Evolutionary conservation across 148 eudicot genomes (phyloP).

Genomic region (Chenopodium album): DNA sequence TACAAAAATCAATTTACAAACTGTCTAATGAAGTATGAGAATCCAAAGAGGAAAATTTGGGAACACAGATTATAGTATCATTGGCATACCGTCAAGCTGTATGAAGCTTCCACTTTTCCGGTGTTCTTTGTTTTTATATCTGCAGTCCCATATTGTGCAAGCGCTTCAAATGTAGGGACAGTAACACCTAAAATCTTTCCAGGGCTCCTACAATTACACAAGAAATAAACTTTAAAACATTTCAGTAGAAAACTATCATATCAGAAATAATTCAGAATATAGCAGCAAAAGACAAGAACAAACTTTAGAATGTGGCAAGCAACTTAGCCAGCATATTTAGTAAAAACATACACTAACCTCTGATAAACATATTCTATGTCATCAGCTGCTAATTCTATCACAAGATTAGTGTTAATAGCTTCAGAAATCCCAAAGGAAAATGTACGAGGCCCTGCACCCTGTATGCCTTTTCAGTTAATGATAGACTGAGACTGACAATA

Average conservation of each 20-base stretch:
- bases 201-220: constrained; percentile 58
- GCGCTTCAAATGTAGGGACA: constrained; percentile 89
- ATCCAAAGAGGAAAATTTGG: neutral
- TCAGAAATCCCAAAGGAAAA: constrained; percentile 91
- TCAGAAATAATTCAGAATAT: neutral
- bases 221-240: neutral
- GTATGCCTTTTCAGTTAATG: constrained; percentile 29
- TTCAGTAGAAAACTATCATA: constrained; percentile 3
- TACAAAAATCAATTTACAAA: constrained; percentile 10
- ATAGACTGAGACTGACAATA: neutral
- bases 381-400: constrained; percentile 85
- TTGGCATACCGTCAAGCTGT: constrained; percentile 75
- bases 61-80: neutral
- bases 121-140: constrained; percentile 65
- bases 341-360: constrained; percentile 38
- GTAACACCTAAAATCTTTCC: constrained; percentile 77
- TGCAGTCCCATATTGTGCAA: constrained; percentile 83
- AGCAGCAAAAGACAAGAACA: neutral
- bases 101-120: constrained; percentile 93
- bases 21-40: neutral
- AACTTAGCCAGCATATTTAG: neutral
- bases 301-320: neutral
- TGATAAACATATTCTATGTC: constrained; percentile 91
- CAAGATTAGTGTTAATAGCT: constrained; percentile 73
- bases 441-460: constrained; percentile 83